Evolutionary conservation across 176 grass and related monocot species (phyloP).

Genomic region (Secale cereale): DNA sequence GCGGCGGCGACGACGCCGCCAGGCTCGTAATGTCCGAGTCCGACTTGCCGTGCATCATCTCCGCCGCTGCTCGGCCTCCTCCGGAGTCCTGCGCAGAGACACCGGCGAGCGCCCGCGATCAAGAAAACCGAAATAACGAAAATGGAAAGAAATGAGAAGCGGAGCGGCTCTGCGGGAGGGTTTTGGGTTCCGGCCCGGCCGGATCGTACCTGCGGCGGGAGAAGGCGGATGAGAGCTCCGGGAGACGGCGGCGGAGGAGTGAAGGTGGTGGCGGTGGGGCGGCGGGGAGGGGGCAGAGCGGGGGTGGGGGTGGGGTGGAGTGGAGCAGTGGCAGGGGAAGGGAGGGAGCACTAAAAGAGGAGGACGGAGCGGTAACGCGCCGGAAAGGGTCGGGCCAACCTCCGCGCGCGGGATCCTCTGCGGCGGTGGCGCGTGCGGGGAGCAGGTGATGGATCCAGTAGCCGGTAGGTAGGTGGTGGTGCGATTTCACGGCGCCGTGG

Average conservation of each 20-base stretch:
- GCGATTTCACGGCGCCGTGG: not conserved
- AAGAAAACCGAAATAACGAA: not conserved
- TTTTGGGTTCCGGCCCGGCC: not conserved
- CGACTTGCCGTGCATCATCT: conserved; percentile 88
- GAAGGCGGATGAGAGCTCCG: too few species aligned
- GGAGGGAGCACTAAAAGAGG: conserved; percentile 37
- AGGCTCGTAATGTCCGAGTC: conserved; percentile 96
- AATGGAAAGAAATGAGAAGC: not conserved
- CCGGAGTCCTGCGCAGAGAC: not conserved
- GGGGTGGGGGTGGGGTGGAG: not conserved
- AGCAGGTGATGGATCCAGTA: not conserved
- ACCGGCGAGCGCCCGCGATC: not conserved
- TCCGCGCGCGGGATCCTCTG: conserved; percentile 22
- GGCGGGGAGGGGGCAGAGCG: not conserved
- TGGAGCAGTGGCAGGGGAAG: not conserved
- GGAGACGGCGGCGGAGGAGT: not conserved
- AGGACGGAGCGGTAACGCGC: conserved; percentile 1
- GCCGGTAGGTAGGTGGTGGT: not conserved
- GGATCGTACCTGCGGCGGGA: conserved; percentile 1
- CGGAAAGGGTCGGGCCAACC: conserved; percentile 42
- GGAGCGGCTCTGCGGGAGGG: not conserved
- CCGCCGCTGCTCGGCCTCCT: not conserved
- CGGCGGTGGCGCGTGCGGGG: not conserved
- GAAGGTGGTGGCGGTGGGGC: not conserved
- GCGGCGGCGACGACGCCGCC: conserved; percentile 80